A percentile compares a stretch with the other conserved stretches of the same genome.
phyloP scores from a whole-genome alignment of 345 rosid species.

The Eucalyptus sp. region DNA sequence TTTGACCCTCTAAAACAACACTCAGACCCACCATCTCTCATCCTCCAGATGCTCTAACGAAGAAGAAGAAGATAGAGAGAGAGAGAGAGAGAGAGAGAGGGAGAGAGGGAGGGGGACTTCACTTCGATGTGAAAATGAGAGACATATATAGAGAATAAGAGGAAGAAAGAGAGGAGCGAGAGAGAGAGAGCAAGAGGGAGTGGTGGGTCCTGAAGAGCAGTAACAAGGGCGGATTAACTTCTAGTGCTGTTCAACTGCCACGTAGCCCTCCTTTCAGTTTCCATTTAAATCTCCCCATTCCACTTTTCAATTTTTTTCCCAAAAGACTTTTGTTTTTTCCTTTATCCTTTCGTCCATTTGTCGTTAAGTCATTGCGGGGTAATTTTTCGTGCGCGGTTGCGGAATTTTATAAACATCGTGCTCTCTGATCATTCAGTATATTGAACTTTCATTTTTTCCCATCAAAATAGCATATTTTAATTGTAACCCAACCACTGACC shows the following conservation, averaged over 20 bases:
- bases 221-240: constrained; percentile 33
- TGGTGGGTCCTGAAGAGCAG: neutral
- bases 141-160: constrained; percentile 3
- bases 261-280: constrained; percentile 21
- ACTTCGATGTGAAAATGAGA: neutral
- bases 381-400: neutral
- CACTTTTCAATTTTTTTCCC: neutral
- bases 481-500: neutral
- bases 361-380: neutral
- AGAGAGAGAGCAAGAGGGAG: neutral
- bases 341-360: neutral
- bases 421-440: neutral
- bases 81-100: neutral
- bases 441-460: neutral
- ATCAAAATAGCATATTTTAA: neutral
- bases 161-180: neutral
- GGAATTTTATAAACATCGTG: neutral
- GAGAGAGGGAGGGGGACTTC: neutral
- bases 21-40: constrained; percentile 78
- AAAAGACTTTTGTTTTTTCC: neutral
- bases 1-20: constrained; percentile 48
- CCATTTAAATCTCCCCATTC: neutral
- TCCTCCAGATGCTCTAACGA: neutral
- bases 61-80: neutral
- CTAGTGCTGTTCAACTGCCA: constrained; percentile 40